Evolutionary conservation across 176 grass and related monocot species (phyloP).

Genomic region (Dactylis glomerata): DNA sequence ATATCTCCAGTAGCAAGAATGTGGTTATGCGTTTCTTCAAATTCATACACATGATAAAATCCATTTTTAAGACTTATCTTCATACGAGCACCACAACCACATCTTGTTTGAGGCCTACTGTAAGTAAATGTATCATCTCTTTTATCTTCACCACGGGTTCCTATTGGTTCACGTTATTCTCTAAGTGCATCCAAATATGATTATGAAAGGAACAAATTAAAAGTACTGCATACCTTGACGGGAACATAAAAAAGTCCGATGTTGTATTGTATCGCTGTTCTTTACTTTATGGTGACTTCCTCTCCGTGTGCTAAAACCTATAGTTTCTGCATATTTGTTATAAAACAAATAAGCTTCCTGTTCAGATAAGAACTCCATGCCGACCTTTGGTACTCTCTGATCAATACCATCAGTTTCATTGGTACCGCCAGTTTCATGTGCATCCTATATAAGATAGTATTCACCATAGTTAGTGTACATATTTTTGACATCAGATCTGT

Average conservation of each 20-base stretch:
- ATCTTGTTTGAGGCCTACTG: not conserved
- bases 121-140: not conserved
- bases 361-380: no score
- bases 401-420: not conserved
- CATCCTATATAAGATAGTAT: not conserved
- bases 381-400: not conserved
- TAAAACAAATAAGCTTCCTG: not conserved
- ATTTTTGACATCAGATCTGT: not conserved
- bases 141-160: not conserved
- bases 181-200: not conserved
- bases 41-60: no score
- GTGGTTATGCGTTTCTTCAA: no score
- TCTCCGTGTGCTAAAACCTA: not conserved
- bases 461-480: not conserved
- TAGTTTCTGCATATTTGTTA: not conserved
- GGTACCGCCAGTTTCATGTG: not conserved
- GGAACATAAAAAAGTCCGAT: not conserved
- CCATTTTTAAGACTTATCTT: no score
- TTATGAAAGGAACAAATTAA: not conserved
- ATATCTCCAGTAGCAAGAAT: no score
- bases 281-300: not conserved
- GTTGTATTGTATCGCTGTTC: not conserved
- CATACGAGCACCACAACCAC: not conserved
- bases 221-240: not conserved
- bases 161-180: not conserved